Evolutionary conservation across 139 green algal species (phyloP).

Genomic region (Diplosphaera chodatii): DNA sequence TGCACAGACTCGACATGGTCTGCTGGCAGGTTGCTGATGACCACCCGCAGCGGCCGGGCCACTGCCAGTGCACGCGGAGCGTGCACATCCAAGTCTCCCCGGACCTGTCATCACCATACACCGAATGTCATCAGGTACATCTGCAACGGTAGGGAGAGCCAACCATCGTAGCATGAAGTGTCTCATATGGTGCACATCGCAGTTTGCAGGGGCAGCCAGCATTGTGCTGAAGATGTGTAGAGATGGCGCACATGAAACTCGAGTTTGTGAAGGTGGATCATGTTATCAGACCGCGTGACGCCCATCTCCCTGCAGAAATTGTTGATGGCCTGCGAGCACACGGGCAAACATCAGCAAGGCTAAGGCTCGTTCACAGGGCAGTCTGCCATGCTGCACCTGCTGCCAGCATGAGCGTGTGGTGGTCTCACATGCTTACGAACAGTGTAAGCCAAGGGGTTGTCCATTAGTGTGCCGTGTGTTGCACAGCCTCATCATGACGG

Average conservation of each 20-base stretch:
- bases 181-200: not conserved
- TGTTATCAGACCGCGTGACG: slow-evolving; percentile 82
- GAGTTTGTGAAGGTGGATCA: slow-evolving; percentile 81
- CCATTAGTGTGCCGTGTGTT: too few relatives aligned
- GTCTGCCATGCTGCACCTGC: too few relatives aligned
- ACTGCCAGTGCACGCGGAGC: slow-evolving; percentile 77
- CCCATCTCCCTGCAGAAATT: slow-evolving; percentile 86
- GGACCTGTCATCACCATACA: not conserved
- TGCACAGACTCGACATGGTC: slow-evolving; percentile 58
- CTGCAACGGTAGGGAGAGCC: too few relatives aligned
- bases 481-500: too few relatives aligned
- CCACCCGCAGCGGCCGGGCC: slow-evolving; percentile 75
- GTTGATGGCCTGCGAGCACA: slow-evolving; percentile 91
- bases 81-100: slow-evolving; percentile 36
- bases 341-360: too few relatives aligned
- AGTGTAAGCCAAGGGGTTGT: too few relatives aligned
- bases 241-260: slow-evolving; percentile 75
- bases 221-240: not conserved
- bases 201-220: too few relatives aligned
- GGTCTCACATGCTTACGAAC: too few relatives aligned
- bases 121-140: too few relatives aligned
- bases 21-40: slow-evolving; percentile 78
- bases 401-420: too few relatives aligned
- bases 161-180: too few relatives aligned
- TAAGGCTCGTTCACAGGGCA: too few relatives aligned